A percentile compares a stretch with the other conserved stretches of the same genome.
phyloP scores from a whole-genome alignment of 177 flowering plant genomes.

The Telopea speciosissima region DNA sequence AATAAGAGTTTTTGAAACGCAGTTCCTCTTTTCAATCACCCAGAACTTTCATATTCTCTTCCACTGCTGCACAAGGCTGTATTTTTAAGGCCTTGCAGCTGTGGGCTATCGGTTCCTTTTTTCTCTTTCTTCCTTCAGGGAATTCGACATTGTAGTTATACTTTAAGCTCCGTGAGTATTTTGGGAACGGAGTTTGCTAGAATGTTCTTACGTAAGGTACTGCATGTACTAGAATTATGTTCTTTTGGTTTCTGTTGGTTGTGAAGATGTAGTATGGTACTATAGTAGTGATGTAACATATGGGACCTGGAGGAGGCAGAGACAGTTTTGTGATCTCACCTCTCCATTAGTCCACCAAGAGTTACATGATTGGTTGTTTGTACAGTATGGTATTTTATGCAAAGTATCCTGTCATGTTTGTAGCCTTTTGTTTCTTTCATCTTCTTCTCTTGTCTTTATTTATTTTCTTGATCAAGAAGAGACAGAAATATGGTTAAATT shows the following conservation, averaged over 20 bases:
- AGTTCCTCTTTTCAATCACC: background rate
- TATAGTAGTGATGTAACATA: too few species aligned
- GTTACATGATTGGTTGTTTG: constrained; percentile 17
- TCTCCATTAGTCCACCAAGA: constrained; percentile 10
- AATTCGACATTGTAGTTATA: background rate
- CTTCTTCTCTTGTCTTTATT: background rate
- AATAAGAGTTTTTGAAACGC: background rate
- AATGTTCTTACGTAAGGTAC: too few species aligned
- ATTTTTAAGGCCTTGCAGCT: constrained; percentile 5
- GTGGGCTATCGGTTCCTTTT: background rate
- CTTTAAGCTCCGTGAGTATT: background rate
- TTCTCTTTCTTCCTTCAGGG: background rate
- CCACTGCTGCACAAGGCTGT: constrained; percentile 24
- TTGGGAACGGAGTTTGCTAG: background rate
- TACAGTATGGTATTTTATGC: background rate
- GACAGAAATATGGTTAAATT: constrained; percentile 1
- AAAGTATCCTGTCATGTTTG: too few species aligned
- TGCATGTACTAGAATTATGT: too few species aligned
- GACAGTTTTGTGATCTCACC: constrained; percentile 55
- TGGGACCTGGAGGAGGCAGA: constrained; percentile 18
- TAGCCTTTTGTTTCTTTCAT: background rate
- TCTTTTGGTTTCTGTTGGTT: background rate
- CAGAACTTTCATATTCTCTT: background rate
- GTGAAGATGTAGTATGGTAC: background rate
- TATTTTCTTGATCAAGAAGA: background rate